Base-by-base conservation (phyloP, 257 asterid genomes). In the Solanum medicagineum region DNA sequence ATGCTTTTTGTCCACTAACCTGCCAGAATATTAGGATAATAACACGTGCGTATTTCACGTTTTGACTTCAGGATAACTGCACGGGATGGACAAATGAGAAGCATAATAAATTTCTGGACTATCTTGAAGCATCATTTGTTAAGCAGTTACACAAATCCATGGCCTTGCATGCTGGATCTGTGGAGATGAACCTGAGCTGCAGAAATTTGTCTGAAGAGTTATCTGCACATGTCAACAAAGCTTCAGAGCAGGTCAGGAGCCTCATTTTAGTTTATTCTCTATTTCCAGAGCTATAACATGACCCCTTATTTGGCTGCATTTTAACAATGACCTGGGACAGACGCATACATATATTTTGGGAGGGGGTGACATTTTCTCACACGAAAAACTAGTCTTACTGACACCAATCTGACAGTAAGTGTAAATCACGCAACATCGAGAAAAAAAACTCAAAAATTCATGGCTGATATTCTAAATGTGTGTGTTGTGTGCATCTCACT, bases 121-220 rank as follows among this genome's bases (percentile, higher is more conserved):
- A 81, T 83, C 90, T 95, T 90, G 99, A 95, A 85, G 92, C 87
- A 84, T 93, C 98, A 70, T 94, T 94, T 88, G 90, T 93, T 62
- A 90, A 89, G 80, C 94, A 92, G 89, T 88, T 95, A 87, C 95
- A 92, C 74, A 88, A 85, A 74, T 89, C 97, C 36, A 92, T 87
- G 88, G 87, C 84, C 85, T 85, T 85, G 40, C 81, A 57, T 12
- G 77, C 87, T 11, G 83, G 85, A 56, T 68, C 86, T 89, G 70
- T 85, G 42, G 88, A 89, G 65, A 86, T 80, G 82, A 86, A 83
- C 83, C 65, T 83, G 56, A 86, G 86, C 42, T 80, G 68, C 51
- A 70, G 73, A 73, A 19, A 68, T 62, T 24, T 83, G 83, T 66
- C 90, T n/a, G 80, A 80, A 26, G 86, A 83, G 83, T 82, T 15